Base-by-base conservation (phyloP, 2,329 filamentous ascomycete genomes). In the Aspergillus persii region DNA sequence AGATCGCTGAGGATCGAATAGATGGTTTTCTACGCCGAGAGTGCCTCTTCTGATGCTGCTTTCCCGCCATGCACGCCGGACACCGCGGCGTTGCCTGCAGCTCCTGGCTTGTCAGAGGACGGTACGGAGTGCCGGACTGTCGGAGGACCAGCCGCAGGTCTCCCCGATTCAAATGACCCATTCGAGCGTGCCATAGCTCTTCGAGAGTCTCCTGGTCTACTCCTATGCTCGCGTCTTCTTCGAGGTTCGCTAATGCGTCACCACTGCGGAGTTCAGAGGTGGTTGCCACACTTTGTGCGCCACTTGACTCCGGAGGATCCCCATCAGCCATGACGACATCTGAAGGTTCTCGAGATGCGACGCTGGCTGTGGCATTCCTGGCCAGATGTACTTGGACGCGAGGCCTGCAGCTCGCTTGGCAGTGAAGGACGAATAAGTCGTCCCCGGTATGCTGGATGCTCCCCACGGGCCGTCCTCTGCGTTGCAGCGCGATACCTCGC, bases 81-180 rank as follows among this genome's bases (percentile, higher is more conserved):
- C 47, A 50, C 47, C 27, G 47, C 26, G 47, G 47, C 47, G 47
- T 50, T 50, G 47, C 47, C 47, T 50, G 47, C 23, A 50, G 47
- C 27, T 50, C 47, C 47, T 23, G 47, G 47, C 47, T 50, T 4
- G 47, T 50, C 26, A 50, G 47, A 50, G 47, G 47, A 18, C 26
- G 47, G 47, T 50, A 50, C 47, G 47, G 47, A 50, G 47, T 50
- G 47, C 47, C 47, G 47, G 47, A 50, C 47, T 50, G 26, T 50
- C 47, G 26, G 47, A 50, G 47, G 47, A 50, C 47, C 47, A 27
- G 47, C 47, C 23, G 26, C 47, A 50, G 26, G 47, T 50, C 47
- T 50, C 47, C 47, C 47, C 23, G 23, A 50, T 50, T 50, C 26
- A 50, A 50, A 50, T 50, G 26, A 5, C 47, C 47, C 26, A 50